These are phyloP conservation scores for Plantago elongata DNA, from an alignment of 257 asterid genomes.

Conservation along the genomic window DNA sequence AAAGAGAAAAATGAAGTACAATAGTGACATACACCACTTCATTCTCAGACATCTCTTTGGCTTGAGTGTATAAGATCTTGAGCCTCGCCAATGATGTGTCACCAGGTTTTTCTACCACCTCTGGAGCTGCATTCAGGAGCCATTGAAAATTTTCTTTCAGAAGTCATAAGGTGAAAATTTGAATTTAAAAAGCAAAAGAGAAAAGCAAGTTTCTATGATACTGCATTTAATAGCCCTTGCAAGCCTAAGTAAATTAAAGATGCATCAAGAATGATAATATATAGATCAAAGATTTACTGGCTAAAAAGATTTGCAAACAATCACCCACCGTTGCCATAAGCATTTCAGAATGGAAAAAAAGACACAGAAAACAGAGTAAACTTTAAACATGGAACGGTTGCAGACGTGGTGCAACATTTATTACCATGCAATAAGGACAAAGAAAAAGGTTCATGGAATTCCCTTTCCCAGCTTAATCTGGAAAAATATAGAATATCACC, in stretches of 20 bases:
- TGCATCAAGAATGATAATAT: neutral
- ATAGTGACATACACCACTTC: slow-evolving; percentile 43
- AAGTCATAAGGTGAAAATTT: neutral
- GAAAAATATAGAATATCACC: too few species aligned
- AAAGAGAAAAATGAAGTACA: neutral
- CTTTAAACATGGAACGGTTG: too few species aligned
- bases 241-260: neutral
- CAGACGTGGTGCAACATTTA: too few species aligned
- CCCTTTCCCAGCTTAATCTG: too few species aligned
- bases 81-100: slow-evolving; percentile 55
- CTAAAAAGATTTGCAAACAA: neutral
- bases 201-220: neutral
- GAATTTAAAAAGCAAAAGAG: too few species aligned
- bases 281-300: neutral
- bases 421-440: too few species aligned
- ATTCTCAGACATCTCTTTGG: slow-evolving; percentile 58
- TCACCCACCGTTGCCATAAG: neutral
- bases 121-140: slow-evolving; percentile 41
- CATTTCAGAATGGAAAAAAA: neutral
- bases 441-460: too few species aligned
- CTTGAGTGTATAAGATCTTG: slow-evolving; percentile 47
- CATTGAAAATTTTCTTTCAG: neutral
- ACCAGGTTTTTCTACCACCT: slow-evolving; percentile 58
- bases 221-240: neutral
- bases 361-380: too few species aligned